Conservation (phyloP, 441 rosid genomes). For the Caryocar brasiliense region DNA sequence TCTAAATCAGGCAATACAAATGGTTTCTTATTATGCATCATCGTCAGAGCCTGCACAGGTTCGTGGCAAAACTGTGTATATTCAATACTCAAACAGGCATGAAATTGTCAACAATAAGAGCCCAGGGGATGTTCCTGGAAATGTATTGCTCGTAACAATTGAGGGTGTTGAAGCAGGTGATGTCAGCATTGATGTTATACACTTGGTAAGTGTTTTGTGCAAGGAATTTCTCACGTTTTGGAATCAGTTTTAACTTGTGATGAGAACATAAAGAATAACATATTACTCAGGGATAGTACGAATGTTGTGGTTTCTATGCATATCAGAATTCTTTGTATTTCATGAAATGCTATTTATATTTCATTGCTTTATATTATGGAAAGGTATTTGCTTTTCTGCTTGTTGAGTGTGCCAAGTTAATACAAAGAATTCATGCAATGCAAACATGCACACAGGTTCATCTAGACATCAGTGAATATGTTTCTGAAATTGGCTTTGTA, state of each 20-base stretch:
- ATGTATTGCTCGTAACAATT: constrained; percentile 85
- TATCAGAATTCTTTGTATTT: too few species aligned
- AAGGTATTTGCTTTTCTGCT: too few species aligned
- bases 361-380: too few species aligned
- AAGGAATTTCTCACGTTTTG: neutral
- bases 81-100: constrained; percentile 91
- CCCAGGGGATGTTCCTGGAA: constrained; percentile 98
- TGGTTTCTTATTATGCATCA: constrained; percentile 96
- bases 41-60: constrained; percentile 95
- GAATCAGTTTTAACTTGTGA: neutral
- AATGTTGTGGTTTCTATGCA: too few species aligned
- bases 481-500: too few species aligned
- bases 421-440: too few species aligned
- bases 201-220: constrained; percentile 55
- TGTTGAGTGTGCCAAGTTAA: too few species aligned
- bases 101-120: constrained; percentile 97
- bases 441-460: too few species aligned
- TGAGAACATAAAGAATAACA: too few species aligned
- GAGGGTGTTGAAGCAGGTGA: constrained; percentile 97
- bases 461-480: too few species aligned
- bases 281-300: too few species aligned
- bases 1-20: constrained; percentile 84
- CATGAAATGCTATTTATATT: too few species aligned
- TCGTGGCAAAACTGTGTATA: constrained; percentile 95
- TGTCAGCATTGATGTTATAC: constrained; percentile 88